Evolutionary conservation across 1,284 basidiomycete genomes (phyloP), one percentile per base, ranked within the genome.

Genomic region (Austroboletus niveus): DNA sequence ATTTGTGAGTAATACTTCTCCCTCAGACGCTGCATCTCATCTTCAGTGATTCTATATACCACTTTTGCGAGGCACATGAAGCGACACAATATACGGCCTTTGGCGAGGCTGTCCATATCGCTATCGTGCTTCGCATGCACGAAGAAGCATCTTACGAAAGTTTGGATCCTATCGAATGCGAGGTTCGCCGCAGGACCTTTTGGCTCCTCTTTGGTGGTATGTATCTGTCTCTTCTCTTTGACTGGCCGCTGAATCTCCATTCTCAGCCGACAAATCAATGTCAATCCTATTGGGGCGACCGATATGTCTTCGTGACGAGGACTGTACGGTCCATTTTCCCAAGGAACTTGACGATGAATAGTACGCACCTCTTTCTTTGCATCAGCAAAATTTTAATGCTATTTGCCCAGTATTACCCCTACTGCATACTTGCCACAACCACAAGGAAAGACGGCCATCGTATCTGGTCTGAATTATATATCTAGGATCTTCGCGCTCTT

Each of bases 291-390:
- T 93, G 38, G 88, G 87, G 11, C 77, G 87, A 48, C 88, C 90
- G 30, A 87, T 92, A 54, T 87, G 84, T 64, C 77, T 92, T 61
- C 82, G 89, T 50, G 89, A 93, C 64, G 89, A 92, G 64, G 92
- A 94, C 65, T 92, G 88, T 68, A 90, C 88, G 34, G 83, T 90
- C 22, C 86, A 89, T 68, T 90, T 91, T 71, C 89, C 89, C 32
- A 87, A 86, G 69, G 88, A 91, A 70, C 73, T 91, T 51, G 88
- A 91, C 69, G 88, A 91, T 66, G 88, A 91, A 72, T 91, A 89
- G 88, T 90, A 69, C 63, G 88, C 82, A 47, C 36, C 30, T 48
- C 42, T 42, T 55, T 47, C 34, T 53, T 53, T 53, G 56, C 24
- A 54, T 65, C 67, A 72, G 49, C 54, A 66, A 73, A 68, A 62